These are phyloP conservation scores for Heritiera fomes DNA, from an alignment of 345 rosid genomes.

Conservation along the genomic window DNA sequence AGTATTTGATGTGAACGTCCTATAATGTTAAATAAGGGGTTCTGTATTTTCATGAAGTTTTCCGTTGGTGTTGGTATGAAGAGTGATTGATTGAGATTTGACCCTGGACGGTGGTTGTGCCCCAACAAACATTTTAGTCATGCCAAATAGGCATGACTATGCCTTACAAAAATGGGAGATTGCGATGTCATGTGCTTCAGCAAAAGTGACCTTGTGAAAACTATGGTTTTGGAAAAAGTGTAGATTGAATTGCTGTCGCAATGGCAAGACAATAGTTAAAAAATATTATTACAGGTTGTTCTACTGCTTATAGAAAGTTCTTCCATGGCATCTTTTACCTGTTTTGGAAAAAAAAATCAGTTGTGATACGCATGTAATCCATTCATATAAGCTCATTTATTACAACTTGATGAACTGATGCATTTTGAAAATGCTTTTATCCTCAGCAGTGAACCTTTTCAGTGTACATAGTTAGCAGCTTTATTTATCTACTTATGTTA, in stretches of 20 bases:
- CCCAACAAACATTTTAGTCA: background rate
- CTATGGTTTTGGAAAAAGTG: background rate
- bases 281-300: background rate
- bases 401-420: conserved; percentile 1
- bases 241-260: background rate
- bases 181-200: background rate
- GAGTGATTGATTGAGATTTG: conserved; percentile 11
- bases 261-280: background rate
- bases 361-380: background rate
- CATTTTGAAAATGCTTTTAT: background rate
- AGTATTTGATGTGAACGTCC: conserved; percentile 5
- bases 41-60: background rate
- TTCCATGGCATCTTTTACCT: background rate
- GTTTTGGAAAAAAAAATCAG: background rate
- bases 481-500: background rate
- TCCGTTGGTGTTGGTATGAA: background rate
- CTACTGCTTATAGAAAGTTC: background rate
- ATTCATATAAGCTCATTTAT: background rate
- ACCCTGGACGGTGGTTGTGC: background rate
- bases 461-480: background rate
- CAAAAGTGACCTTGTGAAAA: background rate
- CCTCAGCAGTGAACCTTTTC: background rate
- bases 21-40: background rate
- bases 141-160: background rate
- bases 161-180: background rate